phyloP scores from a whole-genome alignment of 768 basidiomycete genomes.

The Lactarius hengduanensis region DNA sequence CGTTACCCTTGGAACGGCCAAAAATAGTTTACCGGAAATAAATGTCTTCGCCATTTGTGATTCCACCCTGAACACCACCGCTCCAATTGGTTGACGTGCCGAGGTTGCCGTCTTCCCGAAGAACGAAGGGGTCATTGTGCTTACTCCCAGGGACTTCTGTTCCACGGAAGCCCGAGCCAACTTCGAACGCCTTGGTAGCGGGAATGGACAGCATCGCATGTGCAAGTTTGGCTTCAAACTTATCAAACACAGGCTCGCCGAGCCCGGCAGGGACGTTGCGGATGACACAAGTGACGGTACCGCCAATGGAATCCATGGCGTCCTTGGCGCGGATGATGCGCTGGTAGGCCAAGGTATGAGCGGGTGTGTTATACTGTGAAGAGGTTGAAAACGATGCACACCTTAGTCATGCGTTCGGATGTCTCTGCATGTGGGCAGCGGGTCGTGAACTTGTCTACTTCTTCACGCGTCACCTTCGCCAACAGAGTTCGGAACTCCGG shows the following conservation, averaged over 20 bases:
- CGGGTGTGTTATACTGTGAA: slow-evolving; percentile 8
- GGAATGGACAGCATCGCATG: slow-evolving; percentile 99
- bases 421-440: slow-evolving; percentile 91
- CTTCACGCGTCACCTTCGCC: slow-evolving; percentile 72
- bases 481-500: slow-evolving; percentile 83
- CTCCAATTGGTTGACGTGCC: slow-evolving; percentile 93
- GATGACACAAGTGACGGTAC: slow-evolving; percentile 96
- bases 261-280: slow-evolving; percentile 87
- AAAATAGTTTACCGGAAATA: slow-evolving; percentile 78
- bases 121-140: slow-evolving; percentile 90
- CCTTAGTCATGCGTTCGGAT: slow-evolving; percentile 87
- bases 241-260: slow-evolving; percentile 98
- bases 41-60: slow-evolving; percentile 95
- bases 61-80: slow-evolving; percentile 96
- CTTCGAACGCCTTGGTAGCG: slow-evolving; percentile 97
- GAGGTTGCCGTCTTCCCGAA: slow-evolving; percentile 62
- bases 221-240: slow-evolving; percentile 91
- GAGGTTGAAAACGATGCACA: slow-evolving; percentile 33
- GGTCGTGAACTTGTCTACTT: slow-evolving; percentile 84
- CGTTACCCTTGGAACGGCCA: slow-evolving; percentile 5
- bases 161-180: slow-evolving; percentile 95
- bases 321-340: slow-evolving; percentile 94
- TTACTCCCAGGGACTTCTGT: slow-evolving; percentile 89
- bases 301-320: slow-evolving; percentile 90
- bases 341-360: slow-evolving; percentile 41